phyloP scores from a whole-genome alignment of 345 rosid genomes.

The Clausena lansium region DNA sequence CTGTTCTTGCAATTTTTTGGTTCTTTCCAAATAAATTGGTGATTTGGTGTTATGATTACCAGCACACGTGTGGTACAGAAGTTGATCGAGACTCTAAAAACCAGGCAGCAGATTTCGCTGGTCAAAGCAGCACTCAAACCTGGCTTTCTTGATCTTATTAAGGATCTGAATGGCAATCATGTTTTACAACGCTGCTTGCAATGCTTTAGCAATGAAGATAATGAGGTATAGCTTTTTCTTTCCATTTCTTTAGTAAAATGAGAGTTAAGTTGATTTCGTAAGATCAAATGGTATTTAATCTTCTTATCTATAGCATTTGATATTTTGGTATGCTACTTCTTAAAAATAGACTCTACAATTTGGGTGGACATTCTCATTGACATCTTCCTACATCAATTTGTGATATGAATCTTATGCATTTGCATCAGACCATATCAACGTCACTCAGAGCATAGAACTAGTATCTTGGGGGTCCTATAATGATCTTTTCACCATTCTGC shows the following conservation, averaged over 20 bases:
- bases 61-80: constrained; percentile 82
- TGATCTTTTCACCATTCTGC: not conserved
- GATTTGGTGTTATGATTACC: constrained; percentile 9
- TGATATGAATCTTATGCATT: constrained; percentile 6
- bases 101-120: constrained; percentile 52
- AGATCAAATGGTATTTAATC: constrained; percentile 1
- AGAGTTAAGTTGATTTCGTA: not conserved
- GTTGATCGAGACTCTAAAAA: constrained; percentile 60
- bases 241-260: constrained; percentile 3
- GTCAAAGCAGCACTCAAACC: constrained; percentile 54
- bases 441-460: not conserved
- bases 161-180: constrained; percentile 80
- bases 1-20: not conserved
- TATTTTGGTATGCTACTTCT: not conserved
- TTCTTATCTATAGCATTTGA: not conserved
- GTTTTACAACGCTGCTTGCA: constrained; percentile 73
- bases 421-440: not conserved
- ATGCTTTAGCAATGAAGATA: constrained; percentile 48
- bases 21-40: constrained; percentile 12
- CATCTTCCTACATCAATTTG: not conserved
- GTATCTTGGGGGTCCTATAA: not conserved
- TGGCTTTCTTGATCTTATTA: constrained; percentile 59
- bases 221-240: constrained; percentile 40
- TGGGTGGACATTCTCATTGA: not conserved
- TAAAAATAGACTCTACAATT: not conserved